These are phyloP conservation scores for Xylaria sp. DNA, from an alignment of 2,329 filamentous ascomycete genomes.

Conservation along the genomic window DNA sequence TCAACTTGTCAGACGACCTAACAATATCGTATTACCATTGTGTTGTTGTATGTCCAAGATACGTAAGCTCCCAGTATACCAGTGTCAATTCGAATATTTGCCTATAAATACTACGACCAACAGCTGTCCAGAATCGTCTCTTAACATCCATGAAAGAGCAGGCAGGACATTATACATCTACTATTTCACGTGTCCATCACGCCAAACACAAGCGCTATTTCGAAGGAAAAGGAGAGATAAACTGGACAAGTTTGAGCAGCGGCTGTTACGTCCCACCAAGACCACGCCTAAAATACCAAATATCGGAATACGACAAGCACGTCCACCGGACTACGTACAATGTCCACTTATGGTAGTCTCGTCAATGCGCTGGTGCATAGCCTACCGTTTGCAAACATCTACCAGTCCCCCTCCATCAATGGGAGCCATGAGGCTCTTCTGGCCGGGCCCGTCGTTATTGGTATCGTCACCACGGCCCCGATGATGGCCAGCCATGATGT, in stretches of 20 bases:
- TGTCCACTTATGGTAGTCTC: conserved; percentile 5
- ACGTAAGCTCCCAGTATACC: neutral
- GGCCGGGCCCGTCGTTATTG: neutral
- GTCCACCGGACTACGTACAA: neutral
- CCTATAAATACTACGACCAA: neutral
- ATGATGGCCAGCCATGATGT: neutral
- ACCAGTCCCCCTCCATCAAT: neutral
- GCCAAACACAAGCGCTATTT: neutral
- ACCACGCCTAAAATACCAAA: neutral
- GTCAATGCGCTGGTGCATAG: neutral
- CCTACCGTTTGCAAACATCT: conserved; percentile 4
- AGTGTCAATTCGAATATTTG: neutral
- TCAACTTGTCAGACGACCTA: neutral
- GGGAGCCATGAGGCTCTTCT: neutral
- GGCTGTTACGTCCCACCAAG: neutral
- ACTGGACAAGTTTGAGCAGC: neutral
- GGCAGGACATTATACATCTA: neutral
- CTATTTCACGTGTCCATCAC: neutral
- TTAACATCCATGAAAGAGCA: neutral
- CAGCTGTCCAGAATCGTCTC: neutral
- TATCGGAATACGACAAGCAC: neutral
- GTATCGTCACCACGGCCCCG: neutral
- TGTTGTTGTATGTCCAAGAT: neutral
- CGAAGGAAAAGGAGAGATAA: neutral
- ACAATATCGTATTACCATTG: neutral